These are phyloP conservation scores for Saprolegnia parasitica DNA, from an alignment of 352 stramenopile species.

Conservation along the genomic window DNA sequence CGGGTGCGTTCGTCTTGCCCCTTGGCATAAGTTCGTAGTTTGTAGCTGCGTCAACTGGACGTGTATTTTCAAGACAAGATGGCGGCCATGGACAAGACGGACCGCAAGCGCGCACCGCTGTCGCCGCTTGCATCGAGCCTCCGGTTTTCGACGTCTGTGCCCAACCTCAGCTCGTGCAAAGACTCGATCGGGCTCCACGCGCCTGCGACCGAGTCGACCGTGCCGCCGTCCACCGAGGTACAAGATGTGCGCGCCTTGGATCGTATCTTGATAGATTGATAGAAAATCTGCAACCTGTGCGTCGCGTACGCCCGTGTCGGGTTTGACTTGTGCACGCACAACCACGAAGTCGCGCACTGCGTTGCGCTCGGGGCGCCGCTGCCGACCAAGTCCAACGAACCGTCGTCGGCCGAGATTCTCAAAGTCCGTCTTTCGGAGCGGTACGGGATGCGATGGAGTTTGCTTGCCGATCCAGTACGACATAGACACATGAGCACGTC, in stretches of 20 bases:
- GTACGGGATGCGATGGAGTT: not conserved
- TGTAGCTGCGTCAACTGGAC: constrained; percentile 38
- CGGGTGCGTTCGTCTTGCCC: constrained; percentile 24
- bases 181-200: not conserved
- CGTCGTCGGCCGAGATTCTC: not conserved
- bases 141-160: not conserved
- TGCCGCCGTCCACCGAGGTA: constrained; percentile 6
- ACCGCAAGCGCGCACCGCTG: constrained; percentile 5
- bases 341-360: constrained; percentile 16
- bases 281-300: constrained; percentile 23
- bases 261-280: not conserved
- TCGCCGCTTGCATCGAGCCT: not conserved
- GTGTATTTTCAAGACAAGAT: constrained; percentile 44
- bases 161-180: not conserved
- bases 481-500: not conserved
- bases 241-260: not conserved
- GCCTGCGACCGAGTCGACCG: not conserved
- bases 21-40: too few species aligned
- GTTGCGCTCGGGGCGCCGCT: not conserved
- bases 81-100: constrained; percentile 36
- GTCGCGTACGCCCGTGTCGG: not conserved
- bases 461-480: too few species aligned
- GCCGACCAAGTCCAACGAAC: not conserved
- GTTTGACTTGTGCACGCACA: constrained; percentile 17
- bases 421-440: not conserved